A percentile compares a stretch with the other conserved stretches of the same genome.
phyloP scores from a whole-genome alignment of 2,329 filamentous ascomycete genomes.

The Aphanocladium album region DNA sequence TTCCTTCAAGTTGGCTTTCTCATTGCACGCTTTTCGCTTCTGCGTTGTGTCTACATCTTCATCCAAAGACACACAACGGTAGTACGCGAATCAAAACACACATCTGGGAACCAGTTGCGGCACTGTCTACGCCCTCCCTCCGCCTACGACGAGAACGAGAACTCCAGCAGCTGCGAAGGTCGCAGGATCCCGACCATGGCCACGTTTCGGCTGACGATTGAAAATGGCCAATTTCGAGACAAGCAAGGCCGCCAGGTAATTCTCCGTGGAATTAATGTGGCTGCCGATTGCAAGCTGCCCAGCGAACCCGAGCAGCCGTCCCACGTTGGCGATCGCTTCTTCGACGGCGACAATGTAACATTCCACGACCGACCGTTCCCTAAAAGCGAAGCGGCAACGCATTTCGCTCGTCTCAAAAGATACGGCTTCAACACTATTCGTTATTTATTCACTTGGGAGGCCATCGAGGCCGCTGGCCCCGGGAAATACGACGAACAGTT shows the following conservation, averaged over 20 bases:
- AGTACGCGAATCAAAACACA: background rate
- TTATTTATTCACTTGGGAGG: slow-evolving; percentile 98
- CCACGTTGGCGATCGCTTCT: slow-evolving; percentile 73
- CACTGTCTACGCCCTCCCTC: background rate
- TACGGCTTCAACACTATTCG: slow-evolving; percentile 96
- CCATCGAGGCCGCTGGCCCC: slow-evolving; percentile 88
- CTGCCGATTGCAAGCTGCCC: slow-evolving; percentile 85
- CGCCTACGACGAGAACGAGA: background rate
- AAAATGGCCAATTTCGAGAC: slow-evolving; percentile 82
- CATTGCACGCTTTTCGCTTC: background rate
- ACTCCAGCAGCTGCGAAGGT: background rate
- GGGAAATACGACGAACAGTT: slow-evolving; percentile 91
- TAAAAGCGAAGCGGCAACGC: slow-evolving; percentile 73
- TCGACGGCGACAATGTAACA: slow-evolving; percentile 84
- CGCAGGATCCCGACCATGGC: slow-evolving; percentile 51
- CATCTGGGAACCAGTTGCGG: background rate
- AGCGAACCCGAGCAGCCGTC: slow-evolving; percentile 77
- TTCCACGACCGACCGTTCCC: slow-evolving; percentile 85
- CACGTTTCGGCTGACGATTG: slow-evolving; percentile 71
- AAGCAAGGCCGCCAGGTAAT: slow-evolving; percentile 75
- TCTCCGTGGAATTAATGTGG: slow-evolving; percentile 89
- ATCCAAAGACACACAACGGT: background rate
- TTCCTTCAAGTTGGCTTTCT: background rate
- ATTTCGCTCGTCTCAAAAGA: slow-evolving; percentile 79
- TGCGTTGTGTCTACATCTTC: background rate